Conservation (phyloP, 1,284 basidiomycete species). For the Peniophora sp. region DNA sequence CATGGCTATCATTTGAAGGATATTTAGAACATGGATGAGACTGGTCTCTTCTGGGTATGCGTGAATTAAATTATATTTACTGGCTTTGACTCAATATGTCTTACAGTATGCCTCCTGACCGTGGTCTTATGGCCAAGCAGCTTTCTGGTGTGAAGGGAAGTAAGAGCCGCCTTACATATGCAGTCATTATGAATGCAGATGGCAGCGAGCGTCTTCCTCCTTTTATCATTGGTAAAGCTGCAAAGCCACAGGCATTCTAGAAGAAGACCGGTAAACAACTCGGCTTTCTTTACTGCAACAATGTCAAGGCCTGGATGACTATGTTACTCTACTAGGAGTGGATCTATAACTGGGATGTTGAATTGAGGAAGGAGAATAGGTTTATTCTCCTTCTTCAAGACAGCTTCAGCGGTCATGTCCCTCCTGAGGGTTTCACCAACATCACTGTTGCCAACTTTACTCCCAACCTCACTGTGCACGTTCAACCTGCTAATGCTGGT, state of each 20-base stretch:
- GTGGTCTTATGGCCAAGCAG: slow-evolving; percentile 14
- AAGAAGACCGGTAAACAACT: slow-evolving; percentile 14
- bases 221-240: slow-evolving; percentile 23
- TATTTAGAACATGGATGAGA: too few relatives aligned
- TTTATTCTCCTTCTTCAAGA: slow-evolving; percentile 22
- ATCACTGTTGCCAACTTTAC: slow-evolving; percentile 20
- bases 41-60: too few relatives aligned
- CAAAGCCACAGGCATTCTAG: slow-evolving; percentile 17
- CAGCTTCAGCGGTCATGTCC: slow-evolving; percentile 24
- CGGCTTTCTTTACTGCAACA: slow-evolving; percentile 23
- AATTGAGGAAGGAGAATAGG: background rate
- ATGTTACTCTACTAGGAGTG: slow-evolving; percentile 11
- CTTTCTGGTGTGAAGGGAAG: slow-evolving; percentile 16
- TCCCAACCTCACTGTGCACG: slow-evolving; percentile 22
- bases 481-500: slow-evolving; percentile 23
- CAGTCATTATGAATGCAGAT: slow-evolving; percentile 23
- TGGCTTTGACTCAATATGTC: too few relatives aligned
- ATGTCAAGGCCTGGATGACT: slow-evolving; percentile 28
- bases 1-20: too few relatives aligned
- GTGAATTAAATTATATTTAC: too few relatives aligned
- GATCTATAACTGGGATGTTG: background rate
- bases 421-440: slow-evolving; percentile 16
- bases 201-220: slow-evolving; percentile 19
- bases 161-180: slow-evolving; percentile 21
- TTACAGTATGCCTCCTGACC: slow-evolving; percentile 1